Percentiles rank a stretch among this genome's conserved stretches.
Conservation (phyloP, 805 yeast species). For the Metschnikowia corniflorae region DNA sequence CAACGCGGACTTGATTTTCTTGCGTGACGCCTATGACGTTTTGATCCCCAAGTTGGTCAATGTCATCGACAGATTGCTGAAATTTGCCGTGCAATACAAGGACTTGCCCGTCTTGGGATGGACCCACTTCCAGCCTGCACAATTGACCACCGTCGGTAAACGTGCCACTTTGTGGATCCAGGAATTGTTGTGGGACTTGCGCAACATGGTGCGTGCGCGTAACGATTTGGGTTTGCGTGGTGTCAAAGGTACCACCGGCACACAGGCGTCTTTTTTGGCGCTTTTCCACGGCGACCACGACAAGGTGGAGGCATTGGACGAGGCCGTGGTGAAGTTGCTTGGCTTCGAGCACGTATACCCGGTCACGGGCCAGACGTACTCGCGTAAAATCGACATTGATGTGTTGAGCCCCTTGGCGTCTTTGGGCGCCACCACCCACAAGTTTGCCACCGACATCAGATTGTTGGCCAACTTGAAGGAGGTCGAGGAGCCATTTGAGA, state of each 20-base stretch:
- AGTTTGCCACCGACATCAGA: slow-evolving; percentile 96
- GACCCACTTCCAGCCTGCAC: slow-evolving; percentile 99
- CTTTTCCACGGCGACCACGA: slow-evolving; percentile 96
- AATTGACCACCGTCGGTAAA: slow-evolving; percentile 96
- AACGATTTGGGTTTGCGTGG: slow-evolving; percentile 96
- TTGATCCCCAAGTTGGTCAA: slow-evolving; percentile 93
- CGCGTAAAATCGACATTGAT: slow-evolving; percentile 96
- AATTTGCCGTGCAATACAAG: slow-evolving; percentile 88
- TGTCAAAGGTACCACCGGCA: slow-evolving; percentile 98
- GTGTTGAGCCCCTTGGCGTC: slow-evolving; percentile 89
- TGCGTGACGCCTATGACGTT: slow-evolving; percentile 92
- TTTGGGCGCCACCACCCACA: slow-evolving; percentile 94
- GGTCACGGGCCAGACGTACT: slow-evolving; percentile 98
- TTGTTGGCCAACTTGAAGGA: slow-evolving; percentile 95
- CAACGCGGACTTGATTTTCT: slow-evolving; percentile 94
- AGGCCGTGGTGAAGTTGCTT: slow-evolving; percentile 84
- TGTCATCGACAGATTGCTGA: slow-evolving; percentile 83
- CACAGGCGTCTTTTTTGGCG: slow-evolving; percentile 94
- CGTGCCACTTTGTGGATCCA: slow-evolving; percentile 97
- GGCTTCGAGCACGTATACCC: slow-evolving; percentile 97
- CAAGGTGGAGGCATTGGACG: slow-evolving; percentile 89
- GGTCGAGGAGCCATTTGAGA: slow-evolving; percentile 97
- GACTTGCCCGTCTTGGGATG: slow-evolving; percentile 97
- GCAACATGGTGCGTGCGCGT: slow-evolving; percentile 94
- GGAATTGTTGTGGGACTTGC: slow-evolving; percentile 95